phyloP scores from a whole-genome alignment of 768 basidiomycete species.

The Tricholoma furcatifolium region DNA sequence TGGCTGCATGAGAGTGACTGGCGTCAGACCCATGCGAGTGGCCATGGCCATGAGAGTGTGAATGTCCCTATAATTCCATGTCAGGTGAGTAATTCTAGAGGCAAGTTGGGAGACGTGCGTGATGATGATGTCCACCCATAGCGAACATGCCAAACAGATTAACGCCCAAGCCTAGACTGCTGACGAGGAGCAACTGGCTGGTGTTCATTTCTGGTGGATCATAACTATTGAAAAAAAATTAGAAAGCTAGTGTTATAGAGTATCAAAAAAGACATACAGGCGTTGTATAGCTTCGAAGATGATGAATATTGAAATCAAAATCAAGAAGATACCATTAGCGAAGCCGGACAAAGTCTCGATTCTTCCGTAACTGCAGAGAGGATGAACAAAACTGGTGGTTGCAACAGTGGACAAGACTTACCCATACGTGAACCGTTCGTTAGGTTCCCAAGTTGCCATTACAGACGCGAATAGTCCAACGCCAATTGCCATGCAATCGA shows the following conservation, averaged over 20 bases:
- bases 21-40: conserved; percentile 33
- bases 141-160: conserved; percentile 99
- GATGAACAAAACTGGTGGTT: conserved; percentile 1
- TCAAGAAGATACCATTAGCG: conserved; percentile 93
- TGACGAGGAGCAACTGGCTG: conserved; percentile 86
- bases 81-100: conserved; percentile 1
- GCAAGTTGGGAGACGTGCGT: conserved; percentile 44
- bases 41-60: conserved; percentile 47
- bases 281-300: conserved; percentile 97
- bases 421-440: conserved; percentile 96
- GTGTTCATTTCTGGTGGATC: conserved; percentile 99
- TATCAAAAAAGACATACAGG: conserved; percentile 50
- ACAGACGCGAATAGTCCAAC: conserved; percentile 95
- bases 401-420: conserved; percentile 30
- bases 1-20: conserved; percentile 14
- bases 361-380: conserved; percentile 71
- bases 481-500: conserved; percentile 96
- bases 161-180: conserved; percentile 84
- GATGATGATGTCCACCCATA: conserved; percentile 93
- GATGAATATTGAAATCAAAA: conserved; percentile 96
- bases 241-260: not conserved
- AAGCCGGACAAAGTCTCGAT: conserved; percentile 98
- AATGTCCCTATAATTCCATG: conserved; percentile 45
- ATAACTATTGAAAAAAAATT: conserved; percentile 42
- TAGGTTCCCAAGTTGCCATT: conserved; percentile 97